Evolutionary conservation across 805 yeast genomes (phyloP).

Genomic region (Cyberlindnera subsufficiens): DNA sequence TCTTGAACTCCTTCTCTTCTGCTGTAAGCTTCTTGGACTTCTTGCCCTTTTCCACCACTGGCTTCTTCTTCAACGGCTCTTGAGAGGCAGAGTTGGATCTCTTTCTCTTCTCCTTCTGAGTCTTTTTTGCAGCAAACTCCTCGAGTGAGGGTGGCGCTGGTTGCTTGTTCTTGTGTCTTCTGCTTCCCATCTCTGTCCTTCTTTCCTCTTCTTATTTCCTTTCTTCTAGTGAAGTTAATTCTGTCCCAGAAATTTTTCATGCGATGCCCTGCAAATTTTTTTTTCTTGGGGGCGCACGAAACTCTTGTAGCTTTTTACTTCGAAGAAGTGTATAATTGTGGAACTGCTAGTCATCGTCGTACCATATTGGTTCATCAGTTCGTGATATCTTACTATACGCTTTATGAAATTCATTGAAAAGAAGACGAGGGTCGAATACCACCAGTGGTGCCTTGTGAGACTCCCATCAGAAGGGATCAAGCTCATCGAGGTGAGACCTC

Average conservation of each 20-base stretch:
- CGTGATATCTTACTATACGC: neutral
- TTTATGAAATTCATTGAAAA: constrained; percentile 3
- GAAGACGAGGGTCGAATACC: constrained; percentile 17
- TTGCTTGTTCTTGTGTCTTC: constrained; percentile 89
- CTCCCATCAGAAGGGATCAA: constrained; percentile 80
- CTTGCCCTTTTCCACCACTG: constrained; percentile 11
- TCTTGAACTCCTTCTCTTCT: constrained; percentile 19
- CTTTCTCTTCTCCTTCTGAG: constrained; percentile 29
- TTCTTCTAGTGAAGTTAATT: neutral
- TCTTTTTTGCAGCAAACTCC: constrained; percentile 55
- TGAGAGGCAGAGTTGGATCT: constrained; percentile 27
- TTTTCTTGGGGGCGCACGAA: no score
- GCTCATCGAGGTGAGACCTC: constrained; percentile 59
- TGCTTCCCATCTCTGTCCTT: constrained; percentile 58
- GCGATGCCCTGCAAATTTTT: constrained; percentile 7
- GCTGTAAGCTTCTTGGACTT: constrained; percentile 20
- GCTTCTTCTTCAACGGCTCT: constrained; percentile 20
- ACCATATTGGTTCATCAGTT: neutral
- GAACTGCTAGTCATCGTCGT: neutral
- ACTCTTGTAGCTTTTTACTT: no score
- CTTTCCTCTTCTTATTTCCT: neutral
- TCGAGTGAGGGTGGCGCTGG: constrained; percentile 87
- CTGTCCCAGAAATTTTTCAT: constrained; percentile 3
- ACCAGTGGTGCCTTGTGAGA: constrained; percentile 49
- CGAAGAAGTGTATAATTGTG: neutral